Base-by-base conservation (phyloP, 2,329 filamentous ascomycete species). In the Talaromyces atroroseus region DNA sequence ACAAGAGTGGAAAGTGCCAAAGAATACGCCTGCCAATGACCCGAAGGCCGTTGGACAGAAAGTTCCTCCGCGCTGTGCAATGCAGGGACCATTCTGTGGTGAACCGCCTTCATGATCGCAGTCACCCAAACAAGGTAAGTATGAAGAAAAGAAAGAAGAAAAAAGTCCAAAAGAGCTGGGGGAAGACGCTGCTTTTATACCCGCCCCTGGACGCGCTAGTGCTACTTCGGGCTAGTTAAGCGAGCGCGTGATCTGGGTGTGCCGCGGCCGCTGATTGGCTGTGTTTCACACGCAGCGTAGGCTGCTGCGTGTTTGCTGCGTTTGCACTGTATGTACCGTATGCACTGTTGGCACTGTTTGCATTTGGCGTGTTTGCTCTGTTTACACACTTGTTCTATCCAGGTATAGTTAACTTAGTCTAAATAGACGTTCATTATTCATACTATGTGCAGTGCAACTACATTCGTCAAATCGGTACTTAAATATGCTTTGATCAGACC, bases 1-100 rank as follows among this genome's bases (percentile, higher is more conserved):
- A 58, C 56, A 54, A 2, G 59, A 64, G 67, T 64, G 68, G 65
- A 64, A 7, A 66, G 71, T 71, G 76, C 72, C 76, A 78, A 78
- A 78, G 76, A 78, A 77, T 77, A 67, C 73, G 73, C 74, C 71
- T 71, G 68, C 71, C 69, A 75, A 72, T 74, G 69, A 71, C 73
- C 75, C 75, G 74, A 76, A 78, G 65, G 71, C 74, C 74, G 73
- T 75, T 77, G 74, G 74, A 76, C 70, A 67, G 59, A 72, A 64
- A 67, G 76, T 72, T 75, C 74, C 77, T 66, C 78, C 78, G 73
- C 78, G 78, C 65, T 80, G 78, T 81, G 79, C 79, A 81, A 81
- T 81, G 79, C 75, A 80, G 78, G 77, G 73, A 74, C 77, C 72
- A 69, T 70, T 70, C 67, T 67, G 72, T 75, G 71, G 72, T 71